Percentiles rank a stretch among this genome's conserved stretches.
Conservation (phyloP, 1,284 basidiomycete species). For the Heterobasidion irregulare region DNA sequence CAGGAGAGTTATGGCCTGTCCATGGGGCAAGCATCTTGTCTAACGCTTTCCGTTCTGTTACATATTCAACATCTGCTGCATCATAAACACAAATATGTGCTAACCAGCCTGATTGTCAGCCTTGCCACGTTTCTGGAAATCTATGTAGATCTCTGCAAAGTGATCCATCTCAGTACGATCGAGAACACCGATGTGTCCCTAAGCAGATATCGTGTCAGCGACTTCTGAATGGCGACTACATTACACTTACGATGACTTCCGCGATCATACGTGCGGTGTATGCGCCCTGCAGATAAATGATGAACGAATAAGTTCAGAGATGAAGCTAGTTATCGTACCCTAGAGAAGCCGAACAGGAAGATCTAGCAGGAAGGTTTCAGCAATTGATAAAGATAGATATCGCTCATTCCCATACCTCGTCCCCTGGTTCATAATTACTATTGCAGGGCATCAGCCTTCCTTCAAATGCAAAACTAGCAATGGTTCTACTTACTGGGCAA, state of each 20-base stretch:
- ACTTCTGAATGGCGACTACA: background rate
- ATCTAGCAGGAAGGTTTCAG: conserved; percentile 29
- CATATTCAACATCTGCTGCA: background rate
- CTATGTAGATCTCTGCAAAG: conserved; percentile 53
- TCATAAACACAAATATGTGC: conserved; percentile 6
- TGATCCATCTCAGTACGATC: conserved; percentile 61
- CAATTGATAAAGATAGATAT: background rate
- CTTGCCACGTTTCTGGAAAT: conserved; percentile 53
- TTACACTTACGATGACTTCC: conserved; percentile 47
- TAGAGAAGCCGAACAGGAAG: conserved; percentile 69
- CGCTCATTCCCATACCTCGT: conserved; percentile 38
- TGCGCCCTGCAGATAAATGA: conserved; percentile 37
- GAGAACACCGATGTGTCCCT: conserved; percentile 60
- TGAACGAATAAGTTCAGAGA: background rate
- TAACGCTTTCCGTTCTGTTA: conserved; percentile 33
- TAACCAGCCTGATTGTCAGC: conserved; percentile 37
- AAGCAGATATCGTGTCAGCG: background rate
- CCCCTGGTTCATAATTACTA: conserved; percentile 61
- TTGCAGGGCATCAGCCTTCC: background rate
- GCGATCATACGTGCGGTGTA: conserved; percentile 68
- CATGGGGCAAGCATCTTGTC: conserved; percentile 41
- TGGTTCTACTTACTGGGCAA: conserved; percentile 48
- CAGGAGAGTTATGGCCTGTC: conserved; percentile 38
- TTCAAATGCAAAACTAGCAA: background rate
- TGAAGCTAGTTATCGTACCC: conserved; percentile 27